phyloP scores from a whole-genome alignment of 371 early-diverging fungal species.

The Rhizopus stolonifer region DNA sequence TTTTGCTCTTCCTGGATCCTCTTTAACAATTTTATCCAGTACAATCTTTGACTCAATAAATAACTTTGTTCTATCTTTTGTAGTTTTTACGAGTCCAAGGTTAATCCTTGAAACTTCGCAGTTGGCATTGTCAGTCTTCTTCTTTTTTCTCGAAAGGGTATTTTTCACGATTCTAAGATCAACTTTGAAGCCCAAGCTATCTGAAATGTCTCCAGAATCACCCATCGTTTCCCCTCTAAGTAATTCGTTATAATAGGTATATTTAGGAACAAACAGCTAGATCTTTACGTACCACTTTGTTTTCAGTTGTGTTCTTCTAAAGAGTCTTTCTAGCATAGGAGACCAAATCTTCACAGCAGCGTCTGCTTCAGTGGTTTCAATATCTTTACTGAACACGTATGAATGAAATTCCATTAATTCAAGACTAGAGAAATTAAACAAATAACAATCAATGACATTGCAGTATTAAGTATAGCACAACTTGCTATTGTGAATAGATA shows the following conservation, averaged over 20 bases:
- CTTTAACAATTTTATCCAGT: background rate
- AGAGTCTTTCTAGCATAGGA: conserved; percentile 1
- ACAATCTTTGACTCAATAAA: background rate
- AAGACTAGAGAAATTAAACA: conserved; percentile 1
- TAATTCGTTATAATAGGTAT: background rate
- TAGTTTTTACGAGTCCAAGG: background rate
- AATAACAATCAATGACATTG: background rate
- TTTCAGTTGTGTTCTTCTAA: background rate
- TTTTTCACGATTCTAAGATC: background rate
- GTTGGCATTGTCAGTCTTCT: background rate
- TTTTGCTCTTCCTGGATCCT: background rate
- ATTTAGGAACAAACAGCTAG: background rate
- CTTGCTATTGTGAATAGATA: conserved; percentile 1
- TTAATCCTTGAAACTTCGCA: background rate
- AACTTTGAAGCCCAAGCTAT: conserved; percentile 1
- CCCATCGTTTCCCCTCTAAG: conserved; percentile 3
- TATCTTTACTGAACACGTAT: background rate
- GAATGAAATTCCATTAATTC: background rate
- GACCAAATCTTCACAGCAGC: background rate
- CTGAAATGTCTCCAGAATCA: background rate
- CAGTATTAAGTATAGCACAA: background rate
- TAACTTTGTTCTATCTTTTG: background rate
- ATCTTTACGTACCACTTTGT: conserved; percentile 7
- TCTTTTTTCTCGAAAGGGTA: background rate
- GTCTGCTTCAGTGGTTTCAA: conserved; percentile 7